A percentile compares a stretch with the other conserved stretches of the same genome.
phyloP scores from a whole-genome alignment of 345 rosid species.

The Arabis alpina region DNA sequence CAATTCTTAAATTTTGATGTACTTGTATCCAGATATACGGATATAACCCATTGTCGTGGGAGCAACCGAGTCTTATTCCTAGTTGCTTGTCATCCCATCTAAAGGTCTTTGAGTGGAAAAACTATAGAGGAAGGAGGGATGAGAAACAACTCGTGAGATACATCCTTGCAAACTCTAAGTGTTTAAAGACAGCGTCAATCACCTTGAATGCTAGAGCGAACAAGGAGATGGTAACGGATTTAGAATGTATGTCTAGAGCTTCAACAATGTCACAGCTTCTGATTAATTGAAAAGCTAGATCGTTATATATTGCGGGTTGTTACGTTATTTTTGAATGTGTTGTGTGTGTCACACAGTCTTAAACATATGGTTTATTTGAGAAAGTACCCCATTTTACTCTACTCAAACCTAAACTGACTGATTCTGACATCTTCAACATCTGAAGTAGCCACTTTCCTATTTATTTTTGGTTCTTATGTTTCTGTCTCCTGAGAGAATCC shows the following conservation, averaged over 20 bases:
- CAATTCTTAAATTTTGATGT: not conserved
- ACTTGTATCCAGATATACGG: not conserved
- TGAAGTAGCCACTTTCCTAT: no score
- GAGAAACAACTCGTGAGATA: conserved; percentile 5
- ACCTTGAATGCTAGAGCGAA: not conserved
- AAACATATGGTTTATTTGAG: no score
- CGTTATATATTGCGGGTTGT: no score
- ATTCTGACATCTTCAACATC: no score
- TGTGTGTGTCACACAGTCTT: no score
- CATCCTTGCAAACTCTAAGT: not conserved
- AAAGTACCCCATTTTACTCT: no score
- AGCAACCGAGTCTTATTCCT: not conserved
- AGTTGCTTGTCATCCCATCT: conserved; percentile 4
- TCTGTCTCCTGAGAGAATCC: no score
- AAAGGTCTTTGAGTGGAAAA: not conserved
- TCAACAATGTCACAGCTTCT: not conserved
- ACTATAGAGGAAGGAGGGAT: not conserved
- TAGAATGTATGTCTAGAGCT: not conserved
- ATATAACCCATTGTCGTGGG: not conserved
- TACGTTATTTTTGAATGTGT: no score
- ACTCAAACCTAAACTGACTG: no score
- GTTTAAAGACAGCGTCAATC: conserved; percentile 7
- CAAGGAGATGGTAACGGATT: not conserved
- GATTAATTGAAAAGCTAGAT: not conserved
- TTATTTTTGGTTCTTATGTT: no score